These are phyloP conservation scores for Bisporella sp. DNA, from an alignment of 2,329 filamentous ascomycete genomes.

Conservation along the genomic window DNA sequence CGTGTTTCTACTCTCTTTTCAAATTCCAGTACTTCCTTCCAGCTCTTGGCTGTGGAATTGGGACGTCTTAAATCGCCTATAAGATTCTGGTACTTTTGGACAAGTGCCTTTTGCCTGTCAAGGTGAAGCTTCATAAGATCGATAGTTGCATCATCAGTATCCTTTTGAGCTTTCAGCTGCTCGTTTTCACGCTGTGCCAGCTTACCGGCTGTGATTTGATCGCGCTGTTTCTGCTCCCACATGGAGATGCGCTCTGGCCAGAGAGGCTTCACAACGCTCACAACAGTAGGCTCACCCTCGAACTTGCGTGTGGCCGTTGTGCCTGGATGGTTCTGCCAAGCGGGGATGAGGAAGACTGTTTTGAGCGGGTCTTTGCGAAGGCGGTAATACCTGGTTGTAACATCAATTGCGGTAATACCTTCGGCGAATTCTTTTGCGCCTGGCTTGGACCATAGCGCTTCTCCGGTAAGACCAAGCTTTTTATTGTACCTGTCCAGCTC, in stretches of 20 bases:
- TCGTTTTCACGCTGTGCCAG: neutral
- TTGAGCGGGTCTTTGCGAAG: conserved; percentile 36
- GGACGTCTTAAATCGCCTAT: neutral
- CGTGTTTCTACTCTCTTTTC: neutral
- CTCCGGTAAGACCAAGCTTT: conserved; percentile 34
- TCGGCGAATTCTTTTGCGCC: conserved; percentile 15
- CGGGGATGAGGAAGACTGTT: conserved; percentile 46
- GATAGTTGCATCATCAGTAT: neutral
- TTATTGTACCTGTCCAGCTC: conserved; percentile 31
- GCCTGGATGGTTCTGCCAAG: conserved; percentile 38
- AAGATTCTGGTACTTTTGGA: neutral
- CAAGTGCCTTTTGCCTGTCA: neutral
- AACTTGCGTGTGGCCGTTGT: conserved; percentile 37
- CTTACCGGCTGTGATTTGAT: conserved; percentile 2
- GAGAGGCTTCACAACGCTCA: conserved; percentile 22
- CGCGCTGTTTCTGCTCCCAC: conserved; percentile 20
- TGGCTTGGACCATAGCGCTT: conserved; percentile 21
- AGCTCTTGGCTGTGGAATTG: neutral
- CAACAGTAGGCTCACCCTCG: conserved; percentile 37
- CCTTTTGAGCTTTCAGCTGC: neutral
- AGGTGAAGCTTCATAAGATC: neutral
- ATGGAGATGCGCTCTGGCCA: conserved; percentile 21
- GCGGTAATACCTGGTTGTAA: conserved; percentile 46
- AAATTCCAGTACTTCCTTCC: neutral
- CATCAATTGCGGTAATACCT: conserved; percentile 42